Evolutionary conservation across 2,329 filamentous ascomycete genomes (phyloP).

Genomic region (Xenoacremonium recifei): DNA sequence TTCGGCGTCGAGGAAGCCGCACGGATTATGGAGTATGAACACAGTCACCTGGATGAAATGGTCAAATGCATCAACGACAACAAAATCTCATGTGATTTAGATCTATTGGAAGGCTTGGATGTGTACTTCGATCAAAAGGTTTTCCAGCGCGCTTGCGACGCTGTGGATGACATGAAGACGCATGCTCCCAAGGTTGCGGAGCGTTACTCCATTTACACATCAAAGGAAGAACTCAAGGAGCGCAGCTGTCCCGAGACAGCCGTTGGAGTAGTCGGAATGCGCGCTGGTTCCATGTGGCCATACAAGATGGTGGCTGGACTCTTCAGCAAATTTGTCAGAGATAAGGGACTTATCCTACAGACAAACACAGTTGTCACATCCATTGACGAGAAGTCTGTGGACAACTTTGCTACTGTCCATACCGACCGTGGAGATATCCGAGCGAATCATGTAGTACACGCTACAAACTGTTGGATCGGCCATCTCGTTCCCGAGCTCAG

Average conservation of each 20-base stretch:
- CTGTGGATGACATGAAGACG: conserved; percentile 13
- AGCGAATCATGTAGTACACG: conserved; percentile 20
- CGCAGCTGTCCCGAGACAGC: conserved; percentile 4
- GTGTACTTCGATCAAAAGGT: conserved; percentile 8
- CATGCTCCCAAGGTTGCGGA: conserved; percentile 11
- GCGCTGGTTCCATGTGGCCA: conserved; percentile 21
- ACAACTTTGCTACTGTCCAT: conserved; percentile 11
- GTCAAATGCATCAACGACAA: conserved; percentile 14
- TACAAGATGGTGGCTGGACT: conserved; percentile 20
- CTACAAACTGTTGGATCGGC: conserved; percentile 25
- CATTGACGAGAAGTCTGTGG: conserved; percentile 4
- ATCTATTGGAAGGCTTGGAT: conserved; percentile 5
- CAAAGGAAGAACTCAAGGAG: conserved; percentile 2
- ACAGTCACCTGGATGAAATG: conserved; percentile 19
- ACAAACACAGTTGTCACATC: conserved; percentile 17
- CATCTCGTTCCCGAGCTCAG: conserved; percentile 21
- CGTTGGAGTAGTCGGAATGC: conserved; percentile 12
- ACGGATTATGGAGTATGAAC: conserved; percentile 20
- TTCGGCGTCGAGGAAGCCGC: conserved; percentile 26
- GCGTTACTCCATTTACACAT: conserved; percentile 9
- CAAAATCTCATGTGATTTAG: conserved; percentile 17
- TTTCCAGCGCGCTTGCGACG: conserved; percentile 13
- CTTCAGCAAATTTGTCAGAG: conserved; percentile 4
- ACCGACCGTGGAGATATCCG: conserved; percentile 19
- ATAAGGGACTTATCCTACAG: conserved; percentile 16